These are phyloP conservation scores for Wickerhamiella spandovensis DNA, from an alignment of 805 yeast species.

Conservation along the genomic window DNA sequence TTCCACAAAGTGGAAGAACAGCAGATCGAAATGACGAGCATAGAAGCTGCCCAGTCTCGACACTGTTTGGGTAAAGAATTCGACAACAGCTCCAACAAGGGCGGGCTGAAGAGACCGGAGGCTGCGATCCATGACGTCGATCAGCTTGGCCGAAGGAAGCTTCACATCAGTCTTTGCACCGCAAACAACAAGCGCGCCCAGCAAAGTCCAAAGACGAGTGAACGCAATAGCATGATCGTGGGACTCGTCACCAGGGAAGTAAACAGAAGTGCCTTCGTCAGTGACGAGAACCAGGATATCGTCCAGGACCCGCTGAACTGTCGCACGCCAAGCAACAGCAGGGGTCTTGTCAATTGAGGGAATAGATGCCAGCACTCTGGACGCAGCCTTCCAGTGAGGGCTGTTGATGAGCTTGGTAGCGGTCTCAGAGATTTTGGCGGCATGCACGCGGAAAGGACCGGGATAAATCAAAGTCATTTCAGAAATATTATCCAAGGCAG, in stretches of 20 bases:
- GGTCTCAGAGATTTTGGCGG: background rate
- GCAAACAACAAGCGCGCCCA: background rate
- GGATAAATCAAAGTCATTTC: conserved; percentile 11
- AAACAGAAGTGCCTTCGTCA: background rate
- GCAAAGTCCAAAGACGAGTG: background rate
- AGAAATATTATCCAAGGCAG: conserved; percentile 2
- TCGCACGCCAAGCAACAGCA: conserved; percentile 10
- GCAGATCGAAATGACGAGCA: conserved; percentile 11
- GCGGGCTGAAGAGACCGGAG: conserved; percentile 6
- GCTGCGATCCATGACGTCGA: background rate
- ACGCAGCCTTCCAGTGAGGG: conserved; percentile 2
- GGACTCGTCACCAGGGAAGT: background rate
- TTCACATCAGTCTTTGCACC: conserved; percentile 4
- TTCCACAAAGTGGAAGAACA: conserved; percentile 12
- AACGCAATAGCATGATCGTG: background rate
- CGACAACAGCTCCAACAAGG: conserved; percentile 1
- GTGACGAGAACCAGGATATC: background rate
- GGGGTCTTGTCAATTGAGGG: conserved; percentile 13
- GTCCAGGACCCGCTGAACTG: background rate
- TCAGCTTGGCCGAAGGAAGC: conserved; percentile 8
- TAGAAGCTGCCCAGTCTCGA: conserved; percentile 6
- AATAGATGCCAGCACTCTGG: conserved; percentile 8
- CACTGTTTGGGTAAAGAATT: conserved; percentile 9
- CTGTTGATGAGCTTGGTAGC: background rate
- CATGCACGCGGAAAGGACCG: conserved; percentile 1